These are phyloP conservation scores for Thalia dealbata DNA, from an alignment of 176 grass and related monocot species.

Conservation along the genomic window DNA sequence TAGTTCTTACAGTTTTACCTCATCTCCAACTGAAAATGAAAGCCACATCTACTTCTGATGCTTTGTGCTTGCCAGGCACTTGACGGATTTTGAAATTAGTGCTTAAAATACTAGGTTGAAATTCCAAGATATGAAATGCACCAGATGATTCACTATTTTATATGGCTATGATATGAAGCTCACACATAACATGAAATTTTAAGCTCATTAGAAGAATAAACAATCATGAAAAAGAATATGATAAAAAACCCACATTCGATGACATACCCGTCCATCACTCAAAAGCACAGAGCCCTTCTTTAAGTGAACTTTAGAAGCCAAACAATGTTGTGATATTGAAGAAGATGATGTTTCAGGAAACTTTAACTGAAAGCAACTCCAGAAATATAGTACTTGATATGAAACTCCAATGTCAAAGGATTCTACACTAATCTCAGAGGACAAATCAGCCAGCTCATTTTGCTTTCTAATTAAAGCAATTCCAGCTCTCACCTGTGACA, in stretches of 20 bases:
- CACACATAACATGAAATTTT: too few relatives aligned
- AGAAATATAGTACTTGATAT: conserved; percentile 88
- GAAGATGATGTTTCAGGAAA: conserved; percentile 48
- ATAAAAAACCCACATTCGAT: conserved; percentile 2
- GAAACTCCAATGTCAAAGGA: conserved; percentile 73
- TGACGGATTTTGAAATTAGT: too few relatives aligned
- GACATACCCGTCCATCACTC: conserved; percentile 96
- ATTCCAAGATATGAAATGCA: too few relatives aligned
- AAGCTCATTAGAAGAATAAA: background rate
- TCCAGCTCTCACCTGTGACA: conserved; percentile 53
- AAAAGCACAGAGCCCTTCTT: conserved; percentile 80
- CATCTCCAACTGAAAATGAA: too few relatives aligned
- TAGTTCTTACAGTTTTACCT: too few relatives aligned
- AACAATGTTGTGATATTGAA: conserved; percentile 27
- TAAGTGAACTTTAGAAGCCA: conserved; percentile 48
- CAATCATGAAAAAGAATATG: background rate
- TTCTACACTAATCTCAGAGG: conserved; percentile 59
- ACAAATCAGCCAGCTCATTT: conserved; percentile 26
- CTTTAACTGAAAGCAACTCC: conserved; percentile 38
- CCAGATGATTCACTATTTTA: too few relatives aligned
- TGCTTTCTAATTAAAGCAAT: conserved; percentile 32
- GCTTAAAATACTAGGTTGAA: too few relatives aligned
- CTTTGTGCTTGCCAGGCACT: too few relatives aligned
- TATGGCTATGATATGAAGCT: too few relatives aligned
- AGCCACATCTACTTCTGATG: too few relatives aligned